A percentile compares a stretch with the other conserved stretches of the same genome.
Evolutionary conservation across 2,329 filamentous ascomycete genomes (phyloP).

Genomic region (Pochonia chlamydosporia): DNA sequence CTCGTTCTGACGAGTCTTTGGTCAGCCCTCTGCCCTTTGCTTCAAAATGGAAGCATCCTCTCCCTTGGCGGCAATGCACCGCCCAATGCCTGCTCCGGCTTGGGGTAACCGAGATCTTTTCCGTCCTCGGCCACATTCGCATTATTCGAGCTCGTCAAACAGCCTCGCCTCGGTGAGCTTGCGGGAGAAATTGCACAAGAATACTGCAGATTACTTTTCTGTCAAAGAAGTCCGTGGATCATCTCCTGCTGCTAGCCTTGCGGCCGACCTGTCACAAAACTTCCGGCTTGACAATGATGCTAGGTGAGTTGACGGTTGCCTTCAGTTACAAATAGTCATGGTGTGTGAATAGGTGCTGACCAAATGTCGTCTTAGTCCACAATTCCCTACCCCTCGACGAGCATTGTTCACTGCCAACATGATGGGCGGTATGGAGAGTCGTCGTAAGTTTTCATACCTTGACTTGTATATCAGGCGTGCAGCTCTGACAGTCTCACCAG

Average conservation of each 20-base stretch:
- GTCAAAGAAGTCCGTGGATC: slow-evolving; percentile 73
- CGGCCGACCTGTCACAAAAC: slow-evolving; percentile 93
- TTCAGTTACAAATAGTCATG: no score
- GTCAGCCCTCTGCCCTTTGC: background rate
- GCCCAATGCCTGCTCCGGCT: slow-evolving; percentile 52
- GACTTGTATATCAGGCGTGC: background rate
- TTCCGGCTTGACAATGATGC: slow-evolving; percentile 81
- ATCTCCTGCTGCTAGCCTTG: slow-evolving; percentile 84
- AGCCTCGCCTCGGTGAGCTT: slow-evolving; percentile 69
- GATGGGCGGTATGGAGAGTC: slow-evolving; percentile 27
- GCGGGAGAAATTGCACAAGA: slow-evolving; percentile 62
- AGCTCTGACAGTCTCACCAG: slow-evolving; percentile 31
- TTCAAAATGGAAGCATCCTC: slow-evolving; percentile 83
- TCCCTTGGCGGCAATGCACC: slow-evolving; percentile 88
- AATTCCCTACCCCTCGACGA: slow-evolving; percentile 35
- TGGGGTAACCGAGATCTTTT: slow-evolving; percentile 54
- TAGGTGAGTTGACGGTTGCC: slow-evolving; percentile 70
- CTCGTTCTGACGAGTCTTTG: slow-evolving; percentile 7
- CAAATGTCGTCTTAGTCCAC: slow-evolving; percentile 24
- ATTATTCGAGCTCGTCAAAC: slow-evolving; percentile 46
- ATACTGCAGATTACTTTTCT: slow-evolving; percentile 72
- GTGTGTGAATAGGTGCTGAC: background rate
- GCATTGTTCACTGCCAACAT: slow-evolving; percentile 35
- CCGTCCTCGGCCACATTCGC: slow-evolving; percentile 40
- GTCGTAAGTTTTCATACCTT: slow-evolving; percentile 22